Percentiles rank a stretch among this genome's conserved stretches.
Conservation (phyloP, 2,329 filamentous ascomycete species). For the Ceratocystis cubensis region DNA sequence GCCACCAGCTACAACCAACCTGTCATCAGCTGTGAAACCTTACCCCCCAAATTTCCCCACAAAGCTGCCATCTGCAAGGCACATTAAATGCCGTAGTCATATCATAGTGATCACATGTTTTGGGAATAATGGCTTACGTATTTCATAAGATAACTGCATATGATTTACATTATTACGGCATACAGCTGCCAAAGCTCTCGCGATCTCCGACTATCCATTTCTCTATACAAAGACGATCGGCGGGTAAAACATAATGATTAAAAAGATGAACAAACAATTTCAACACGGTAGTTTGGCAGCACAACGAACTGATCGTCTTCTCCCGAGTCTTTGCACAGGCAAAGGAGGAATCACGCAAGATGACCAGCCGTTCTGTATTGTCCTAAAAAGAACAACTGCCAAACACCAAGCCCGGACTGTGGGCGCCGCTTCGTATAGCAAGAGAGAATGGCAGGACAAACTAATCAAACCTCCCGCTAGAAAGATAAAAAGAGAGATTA, state of each 20-base stretch:
- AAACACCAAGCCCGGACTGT: conserved; percentile 10
- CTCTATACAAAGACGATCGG: not conserved
- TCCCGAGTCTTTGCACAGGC: not conserved
- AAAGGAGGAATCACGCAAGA: not conserved
- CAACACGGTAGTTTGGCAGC: conserved; percentile 1
- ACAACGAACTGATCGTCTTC: not conserved
- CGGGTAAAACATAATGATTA: not conserved
- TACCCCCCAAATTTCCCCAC: not conserved
- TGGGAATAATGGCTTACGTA: not conserved
- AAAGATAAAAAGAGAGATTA: not conserved
- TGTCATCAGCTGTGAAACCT: not conserved
- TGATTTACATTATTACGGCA: not conserved
- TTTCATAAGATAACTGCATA: not conserved
- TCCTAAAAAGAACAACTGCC: not conserved
- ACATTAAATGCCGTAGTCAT: not conserved
- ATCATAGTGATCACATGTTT: not conserved
- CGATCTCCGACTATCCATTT: not conserved
- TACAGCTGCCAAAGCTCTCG: too few relatives aligned
- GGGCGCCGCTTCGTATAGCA: conserved; percentile 2
- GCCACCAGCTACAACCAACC: not conserved
- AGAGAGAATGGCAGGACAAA: not conserved
- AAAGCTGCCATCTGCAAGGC: conserved; percentile 4
- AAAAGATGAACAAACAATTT: not conserved
- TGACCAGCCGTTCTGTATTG: not conserved
- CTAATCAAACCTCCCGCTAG: too few relatives aligned